Evolutionary conservation across 192 early-diverging fungal genomes (phyloP).

Genomic region (Funneliformis geosporum): DNA sequence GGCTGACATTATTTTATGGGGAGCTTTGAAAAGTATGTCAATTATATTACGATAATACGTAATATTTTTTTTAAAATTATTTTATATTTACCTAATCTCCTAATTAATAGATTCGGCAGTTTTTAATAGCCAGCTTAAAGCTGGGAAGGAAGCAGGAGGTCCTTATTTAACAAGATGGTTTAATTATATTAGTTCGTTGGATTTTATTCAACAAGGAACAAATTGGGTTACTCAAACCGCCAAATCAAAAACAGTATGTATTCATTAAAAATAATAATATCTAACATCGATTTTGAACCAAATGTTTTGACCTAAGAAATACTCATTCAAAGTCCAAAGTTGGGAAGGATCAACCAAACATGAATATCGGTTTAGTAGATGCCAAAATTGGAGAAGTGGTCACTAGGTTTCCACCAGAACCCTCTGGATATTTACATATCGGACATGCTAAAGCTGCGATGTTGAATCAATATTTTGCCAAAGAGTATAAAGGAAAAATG

Average conservation of each 20-base stretch:
- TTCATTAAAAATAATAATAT: neutral
- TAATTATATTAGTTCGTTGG: constrained; percentile 64
- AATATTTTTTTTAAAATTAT: too few relatives aligned
- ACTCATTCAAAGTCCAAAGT: constrained; percentile 33
- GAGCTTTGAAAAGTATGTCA: constrained; percentile 68
- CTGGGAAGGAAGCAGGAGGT: constrained; percentile 63
- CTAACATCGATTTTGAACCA: neutral
- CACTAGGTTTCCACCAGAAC: constrained; percentile 98
- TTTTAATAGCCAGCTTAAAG: constrained; percentile 81
- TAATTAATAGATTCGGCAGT: constrained; percentile 67
- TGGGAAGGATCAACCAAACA: constrained; percentile 81
- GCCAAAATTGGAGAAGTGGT: constrained; percentile 87
- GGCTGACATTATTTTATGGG: constrained; percentile 89
- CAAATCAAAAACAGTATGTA: constrained; percentile 45
- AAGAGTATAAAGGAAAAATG: constrained; percentile 85
- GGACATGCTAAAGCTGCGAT: constrained; percentile 99
- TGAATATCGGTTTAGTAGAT: constrained; percentile 86
- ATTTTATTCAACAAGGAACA: constrained; percentile 53
- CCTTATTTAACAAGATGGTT: constrained; percentile 81
- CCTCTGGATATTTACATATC: constrained; percentile 98
- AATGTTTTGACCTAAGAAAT: neutral
- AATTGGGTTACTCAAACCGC: constrained; percentile 48
- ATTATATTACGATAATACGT: too few relatives aligned
- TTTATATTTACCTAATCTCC: too few relatives aligned
- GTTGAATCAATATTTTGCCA: constrained; percentile 96